Percentiles rank a stretch among this genome's conserved stretches.
phyloP scores from a whole-genome alignment of 257 asterid genomes.

The Solanum piurae region DNA sequence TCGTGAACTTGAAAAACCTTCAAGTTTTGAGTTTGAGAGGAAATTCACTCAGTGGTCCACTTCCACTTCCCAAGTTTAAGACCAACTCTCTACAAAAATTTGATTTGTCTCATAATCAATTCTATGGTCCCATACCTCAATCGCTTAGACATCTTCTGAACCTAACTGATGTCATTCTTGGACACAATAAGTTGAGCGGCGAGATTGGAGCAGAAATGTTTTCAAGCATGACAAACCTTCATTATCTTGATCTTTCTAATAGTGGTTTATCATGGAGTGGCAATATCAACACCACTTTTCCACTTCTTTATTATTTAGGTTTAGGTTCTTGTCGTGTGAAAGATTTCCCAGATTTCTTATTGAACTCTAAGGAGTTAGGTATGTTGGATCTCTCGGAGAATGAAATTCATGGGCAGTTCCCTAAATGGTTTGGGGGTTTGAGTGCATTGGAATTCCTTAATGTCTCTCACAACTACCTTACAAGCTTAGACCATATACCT shows the following conservation, averaged over 20 bases:
- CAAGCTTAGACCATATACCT: neutral
- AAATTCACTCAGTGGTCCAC: neutral
- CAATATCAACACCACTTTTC: too few relatives aligned
- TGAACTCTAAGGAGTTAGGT: too few relatives aligned
- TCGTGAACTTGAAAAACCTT: neutral
- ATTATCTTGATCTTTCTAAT: neutral
- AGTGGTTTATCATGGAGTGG: neutral
- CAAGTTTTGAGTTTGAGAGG: neutral
- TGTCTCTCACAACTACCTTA: neutral
- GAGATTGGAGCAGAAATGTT: neutral
- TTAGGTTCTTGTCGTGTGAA: too few relatives aligned
- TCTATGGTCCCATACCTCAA: neutral
- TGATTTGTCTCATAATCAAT: neutral
- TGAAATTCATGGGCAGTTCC: too few relatives aligned
- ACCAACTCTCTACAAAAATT: neutral
- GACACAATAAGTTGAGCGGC: neutral
- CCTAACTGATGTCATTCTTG: neutral
- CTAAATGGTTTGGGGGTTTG: neutral
- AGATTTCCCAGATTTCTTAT: too few relatives aligned
- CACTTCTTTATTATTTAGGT: fast-evolving
- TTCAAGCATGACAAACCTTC: neutral
- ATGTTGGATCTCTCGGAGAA: too few relatives aligned
- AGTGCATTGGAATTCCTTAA: neutral
- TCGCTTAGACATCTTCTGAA: neutral
- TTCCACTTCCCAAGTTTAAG: neutral